Evolutionary conservation across 257 asterid species (phyloP).

Genomic region (Haberlea rhodopensis): DNA sequence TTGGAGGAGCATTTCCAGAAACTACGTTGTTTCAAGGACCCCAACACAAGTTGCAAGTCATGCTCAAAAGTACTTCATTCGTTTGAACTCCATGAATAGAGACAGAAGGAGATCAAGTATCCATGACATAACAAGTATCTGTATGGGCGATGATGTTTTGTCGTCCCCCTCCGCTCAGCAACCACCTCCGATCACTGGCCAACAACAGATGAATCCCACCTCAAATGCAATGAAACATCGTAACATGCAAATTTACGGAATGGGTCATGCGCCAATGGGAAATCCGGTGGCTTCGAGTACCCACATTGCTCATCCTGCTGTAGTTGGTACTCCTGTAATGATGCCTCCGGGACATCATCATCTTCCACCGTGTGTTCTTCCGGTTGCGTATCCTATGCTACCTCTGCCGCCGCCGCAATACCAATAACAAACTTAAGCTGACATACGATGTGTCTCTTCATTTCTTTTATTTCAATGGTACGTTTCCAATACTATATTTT

Average conservation of each 20-base stretch:
- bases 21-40: slow-evolving; percentile 77
- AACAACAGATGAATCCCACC: not conserved
- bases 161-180: not conserved
- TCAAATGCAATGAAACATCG: not conserved
- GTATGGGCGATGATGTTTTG: slow-evolving; percentile 40
- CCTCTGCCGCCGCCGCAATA: not conserved
- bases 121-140: slow-evolving; percentile 82
- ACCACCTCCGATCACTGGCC: not conserved
- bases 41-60: slow-evolving; percentile 98
- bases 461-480: not conserved
- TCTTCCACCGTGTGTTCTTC: not conserved
- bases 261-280: not conserved
- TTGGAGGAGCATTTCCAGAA: slow-evolving; percentile 97
- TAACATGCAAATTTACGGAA: not conserved
- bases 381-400: not conserved
- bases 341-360: not conserved
- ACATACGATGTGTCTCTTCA: not conserved
- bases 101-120: slow-evolving; percentile 93
- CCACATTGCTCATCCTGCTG: not conserved
- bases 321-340: not conserved
- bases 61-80: slow-evolving; percentile 92
- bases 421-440: not conserved
- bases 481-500: not conserved
- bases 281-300: not conserved
- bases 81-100: slow-evolving; percentile 80